These are phyloP conservation scores for Rhizopus stolonifer DNA, from an alignment of 371 early-diverging fungal species.

Conservation along the genomic window DNA sequence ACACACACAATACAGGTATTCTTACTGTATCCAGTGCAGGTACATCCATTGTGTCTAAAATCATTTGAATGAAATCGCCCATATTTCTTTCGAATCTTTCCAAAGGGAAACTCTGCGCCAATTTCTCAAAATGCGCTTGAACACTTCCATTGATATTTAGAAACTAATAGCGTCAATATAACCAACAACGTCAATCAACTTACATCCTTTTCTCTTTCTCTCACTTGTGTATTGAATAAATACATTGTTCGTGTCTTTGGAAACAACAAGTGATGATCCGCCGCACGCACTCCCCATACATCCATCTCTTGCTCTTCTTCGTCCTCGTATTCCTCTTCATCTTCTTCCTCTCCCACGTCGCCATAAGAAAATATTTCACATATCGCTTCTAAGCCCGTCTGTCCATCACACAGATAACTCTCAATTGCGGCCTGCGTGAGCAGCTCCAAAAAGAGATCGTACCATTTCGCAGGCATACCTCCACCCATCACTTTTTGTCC, in stretches of 20 bases:
- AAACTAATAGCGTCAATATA: conserved; percentile 28
- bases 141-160: conserved; percentile 34
- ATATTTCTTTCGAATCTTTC: conserved; percentile 46
- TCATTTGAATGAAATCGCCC: conserved; percentile 47
- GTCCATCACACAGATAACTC: conserved; percentile 58
- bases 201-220: conserved; percentile 52
- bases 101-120: conserved; percentile 54
- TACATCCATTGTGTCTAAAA: conserved; percentile 38
- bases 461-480: conserved; percentile 60
- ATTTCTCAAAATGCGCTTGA: conserved; percentile 48
- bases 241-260: conserved; percentile 54
- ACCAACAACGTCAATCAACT: background rate
- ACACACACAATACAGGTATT: background rate
- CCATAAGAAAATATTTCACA: conserved; percentile 61
- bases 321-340: conserved; percentile 27
- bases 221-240: conserved; percentile 45
- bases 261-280: conserved; percentile 50
- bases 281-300: conserved; percentile 44
- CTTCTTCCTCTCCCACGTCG: conserved; percentile 17
- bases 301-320: conserved; percentile 29
- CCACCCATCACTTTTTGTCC: conserved; percentile 54
- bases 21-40: conserved; percentile 48
- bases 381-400: conserved; percentile 49
- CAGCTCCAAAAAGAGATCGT: conserved; percentile 56
- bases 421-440: conserved; percentile 64